Evolutionary conservation across 2,329 filamentous ascomycete genomes (phyloP).

Genomic region (Phaeosphaeriaceae sp.): DNA sequence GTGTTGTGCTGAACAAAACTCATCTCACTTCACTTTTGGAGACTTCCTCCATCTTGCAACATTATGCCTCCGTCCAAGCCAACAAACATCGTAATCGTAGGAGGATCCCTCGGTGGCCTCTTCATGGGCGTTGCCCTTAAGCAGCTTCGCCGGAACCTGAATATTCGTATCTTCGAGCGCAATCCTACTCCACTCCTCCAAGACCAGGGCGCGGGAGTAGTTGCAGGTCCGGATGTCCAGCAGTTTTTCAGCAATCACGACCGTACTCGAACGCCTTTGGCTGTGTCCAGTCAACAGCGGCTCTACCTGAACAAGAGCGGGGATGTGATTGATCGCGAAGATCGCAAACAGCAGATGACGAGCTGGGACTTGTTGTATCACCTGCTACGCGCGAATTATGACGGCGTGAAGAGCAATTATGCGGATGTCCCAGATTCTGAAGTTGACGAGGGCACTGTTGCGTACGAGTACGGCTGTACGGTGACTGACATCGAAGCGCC

Average conservation of each 20-base stretch:
- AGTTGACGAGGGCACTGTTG: conserved; percentile 15
- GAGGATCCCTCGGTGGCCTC: conserved; percentile 32
- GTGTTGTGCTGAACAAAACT: not conserved
- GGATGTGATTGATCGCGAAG: conserved; percentile 23
- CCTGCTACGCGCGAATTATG: conserved; percentile 32
- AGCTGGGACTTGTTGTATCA: conserved; percentile 40
- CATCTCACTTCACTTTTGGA: not conserved
- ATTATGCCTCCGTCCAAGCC: conserved; percentile 20
- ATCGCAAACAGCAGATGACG: conserved; percentile 32
- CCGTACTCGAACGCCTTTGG: conserved; percentile 21
- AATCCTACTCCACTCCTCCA: conserved; percentile 34
- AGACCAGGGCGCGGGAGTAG: conserved; percentile 36
- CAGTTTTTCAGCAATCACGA: conserved; percentile 31
- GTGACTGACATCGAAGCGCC: conserved; percentile 17
- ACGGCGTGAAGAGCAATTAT: conserved; percentile 30
- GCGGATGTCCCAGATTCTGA: conserved; percentile 16
- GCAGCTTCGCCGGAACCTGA: conserved; percentile 25
- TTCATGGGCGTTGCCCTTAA: conserved; percentile 30
- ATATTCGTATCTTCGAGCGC: conserved; percentile 33
- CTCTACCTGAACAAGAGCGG: conserved; percentile 30
- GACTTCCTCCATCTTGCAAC: not conserved
- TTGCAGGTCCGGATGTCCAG: conserved; percentile 28
- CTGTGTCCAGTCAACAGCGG: conserved; percentile 25
- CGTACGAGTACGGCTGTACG: conserved; percentile 28
- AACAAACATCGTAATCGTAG: conserved; percentile 31